These are phyloP conservation scores for Wickerhamiella lipophila DNA, from an alignment of 805 yeast genomes.

Conservation along the genomic window DNA sequence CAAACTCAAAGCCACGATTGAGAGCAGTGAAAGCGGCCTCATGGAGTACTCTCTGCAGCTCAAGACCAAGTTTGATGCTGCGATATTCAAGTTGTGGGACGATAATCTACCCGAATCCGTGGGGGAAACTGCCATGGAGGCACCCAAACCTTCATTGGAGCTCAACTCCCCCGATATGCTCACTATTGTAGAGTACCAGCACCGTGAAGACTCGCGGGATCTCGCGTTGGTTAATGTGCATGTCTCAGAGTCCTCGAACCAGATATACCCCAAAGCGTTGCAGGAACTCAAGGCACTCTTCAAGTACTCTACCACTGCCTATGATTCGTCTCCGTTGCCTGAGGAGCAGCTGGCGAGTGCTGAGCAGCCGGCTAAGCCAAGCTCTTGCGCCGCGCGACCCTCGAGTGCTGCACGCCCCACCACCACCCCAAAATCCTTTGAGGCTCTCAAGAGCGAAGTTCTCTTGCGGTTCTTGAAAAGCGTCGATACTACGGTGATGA, in stretches of 20 bases:
- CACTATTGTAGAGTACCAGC: constrained; percentile 41
- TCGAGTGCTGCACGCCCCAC: no score
- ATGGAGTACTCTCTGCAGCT: constrained; percentile 8
- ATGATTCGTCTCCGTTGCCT: background rate
- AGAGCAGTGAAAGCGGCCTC: background rate
- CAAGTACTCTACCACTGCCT: background rate
- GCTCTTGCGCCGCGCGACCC: no score
- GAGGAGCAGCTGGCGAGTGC: background rate
- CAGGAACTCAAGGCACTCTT: constrained; percentile 37
- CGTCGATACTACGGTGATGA: constrained; percentile 37
- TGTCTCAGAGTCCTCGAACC: constrained; percentile 43
- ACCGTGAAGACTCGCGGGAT: constrained; percentile 13
- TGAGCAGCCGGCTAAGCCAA: no score
- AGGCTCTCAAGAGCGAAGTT: constrained; percentile 29
- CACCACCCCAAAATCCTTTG: constrained; percentile 1
- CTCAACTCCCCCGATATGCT: constrained; percentile 67
- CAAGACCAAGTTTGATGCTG: constrained; percentile 15
- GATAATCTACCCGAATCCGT: constrained; percentile 16
- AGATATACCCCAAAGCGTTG: constrained; percentile 53
- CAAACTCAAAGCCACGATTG: background rate
- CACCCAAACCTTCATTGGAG: constrained; percentile 29
- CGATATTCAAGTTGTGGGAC: constrained; percentile 19
- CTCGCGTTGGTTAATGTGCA: background rate
- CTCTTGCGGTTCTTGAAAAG: background rate
- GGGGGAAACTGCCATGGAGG: background rate